These are phyloP conservation scores for Penicillium verhagenii DNA, from an alignment of 495 filamentous ascomycete genomes.

Conservation along the genomic window DNA sequence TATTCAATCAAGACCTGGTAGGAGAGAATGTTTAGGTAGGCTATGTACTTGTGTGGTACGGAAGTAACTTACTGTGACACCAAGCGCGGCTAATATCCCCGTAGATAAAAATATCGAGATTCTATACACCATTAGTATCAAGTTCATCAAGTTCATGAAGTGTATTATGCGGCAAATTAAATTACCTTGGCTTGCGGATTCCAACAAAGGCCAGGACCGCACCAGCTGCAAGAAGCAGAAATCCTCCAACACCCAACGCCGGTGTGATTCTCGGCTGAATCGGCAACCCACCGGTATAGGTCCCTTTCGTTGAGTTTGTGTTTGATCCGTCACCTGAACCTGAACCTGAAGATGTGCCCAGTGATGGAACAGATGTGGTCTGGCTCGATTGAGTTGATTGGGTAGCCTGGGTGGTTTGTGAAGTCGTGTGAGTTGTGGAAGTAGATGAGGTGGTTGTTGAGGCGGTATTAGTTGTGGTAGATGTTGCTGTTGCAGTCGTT, in stretches of 20 bases:
- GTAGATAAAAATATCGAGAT: constrained; percentile 80
- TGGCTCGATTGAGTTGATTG: constrained; percentile 6
- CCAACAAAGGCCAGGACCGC: constrained; percentile 71
- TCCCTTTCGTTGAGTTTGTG: constrained; percentile 21
- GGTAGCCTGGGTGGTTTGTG: constrained; percentile 10
- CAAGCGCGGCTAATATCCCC: constrained; percentile 68
- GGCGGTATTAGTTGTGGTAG: constrained; percentile 13
- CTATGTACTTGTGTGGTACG: neutral
- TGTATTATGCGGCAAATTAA: neutral
- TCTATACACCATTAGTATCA: constrained; percentile 28
- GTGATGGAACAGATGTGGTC: constrained; percentile 19
- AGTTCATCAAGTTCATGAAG: neutral
- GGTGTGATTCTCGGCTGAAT: constrained; percentile 75
- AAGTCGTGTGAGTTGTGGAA: constrained; percentile 12
- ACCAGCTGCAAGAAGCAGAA: constrained; percentile 71
- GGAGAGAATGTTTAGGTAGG: constrained; percentile 12
- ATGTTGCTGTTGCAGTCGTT: constrained; percentile 13
- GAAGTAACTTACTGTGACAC: constrained; percentile 58
- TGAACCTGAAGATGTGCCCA: constrained; percentile 14
- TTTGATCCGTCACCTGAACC: constrained; percentile 1
- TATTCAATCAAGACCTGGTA: constrained; percentile 76
- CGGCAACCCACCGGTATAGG: constrained; percentile 53
- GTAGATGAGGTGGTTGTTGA: constrained; percentile 11
- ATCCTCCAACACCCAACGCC: constrained; percentile 73
- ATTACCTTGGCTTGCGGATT: constrained; percentile 74